Percentiles rank a stretch among this genome's conserved stretches.
Evolutionary conservation across 2,329 filamentous ascomycete species (phyloP).

Genomic region (Chalara sp.): DNA sequence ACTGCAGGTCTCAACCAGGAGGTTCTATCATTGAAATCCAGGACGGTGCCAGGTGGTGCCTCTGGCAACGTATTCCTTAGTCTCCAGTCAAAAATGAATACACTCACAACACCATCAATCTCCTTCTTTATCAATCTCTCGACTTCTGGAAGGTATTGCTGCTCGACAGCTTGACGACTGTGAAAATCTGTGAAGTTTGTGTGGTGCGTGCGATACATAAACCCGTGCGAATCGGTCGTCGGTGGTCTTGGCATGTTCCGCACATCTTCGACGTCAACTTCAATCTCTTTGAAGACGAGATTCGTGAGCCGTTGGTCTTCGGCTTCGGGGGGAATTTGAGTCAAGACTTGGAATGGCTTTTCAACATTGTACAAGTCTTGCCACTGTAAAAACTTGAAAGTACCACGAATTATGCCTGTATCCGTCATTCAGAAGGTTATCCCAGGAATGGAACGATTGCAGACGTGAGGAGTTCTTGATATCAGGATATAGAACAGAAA

Average conservation of each 20-base stretch:
- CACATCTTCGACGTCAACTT: conserved; percentile 3
- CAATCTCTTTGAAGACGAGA: conserved; percentile 5
- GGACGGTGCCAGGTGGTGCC: neutral
- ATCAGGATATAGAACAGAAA: neutral
- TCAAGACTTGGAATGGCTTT: conserved; percentile 8
- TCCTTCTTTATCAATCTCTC: neutral
- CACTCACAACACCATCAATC: conserved; percentile 1
- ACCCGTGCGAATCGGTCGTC: conserved; percentile 4
- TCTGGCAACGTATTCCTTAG: neutral
- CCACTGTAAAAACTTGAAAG: conserved; percentile 3
- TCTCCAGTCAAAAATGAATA: conserved; percentile 6
- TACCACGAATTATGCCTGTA: neutral
- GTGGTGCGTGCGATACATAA: neutral
- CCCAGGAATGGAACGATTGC: too few species aligned
- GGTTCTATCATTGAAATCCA: neutral
- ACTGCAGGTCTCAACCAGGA: neutral
- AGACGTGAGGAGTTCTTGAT: too few species aligned
- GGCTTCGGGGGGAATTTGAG: conserved; percentile 2
- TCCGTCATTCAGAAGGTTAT: too few species aligned
- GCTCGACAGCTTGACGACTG: neutral
- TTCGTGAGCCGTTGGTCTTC: conserved; percentile 6
- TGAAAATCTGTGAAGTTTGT: neutral
- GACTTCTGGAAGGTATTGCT: neutral
- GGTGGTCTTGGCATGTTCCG: conserved; percentile 1
- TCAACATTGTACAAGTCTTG: conserved; percentile 7